Base-by-base conservation (phyloP, 2,329 filamentous ascomycete species). In the Xylariales sp. region DNA sequence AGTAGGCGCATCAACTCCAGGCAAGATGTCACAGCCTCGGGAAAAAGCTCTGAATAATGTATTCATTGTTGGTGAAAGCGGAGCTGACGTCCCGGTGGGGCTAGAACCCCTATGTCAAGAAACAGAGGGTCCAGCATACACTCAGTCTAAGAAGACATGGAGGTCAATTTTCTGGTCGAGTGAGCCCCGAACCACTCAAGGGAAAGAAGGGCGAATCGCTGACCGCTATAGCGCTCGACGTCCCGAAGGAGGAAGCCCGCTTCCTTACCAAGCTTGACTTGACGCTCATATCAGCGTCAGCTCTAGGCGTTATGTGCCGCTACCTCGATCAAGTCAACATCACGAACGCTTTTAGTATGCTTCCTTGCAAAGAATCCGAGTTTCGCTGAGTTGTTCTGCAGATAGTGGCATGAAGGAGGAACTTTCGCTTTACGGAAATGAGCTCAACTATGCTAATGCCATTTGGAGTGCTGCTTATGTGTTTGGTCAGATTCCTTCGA, bases 401-500 rank as follows among this genome's bases (percentile, higher is more conserved):
- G 24, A 27, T n/a, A 32, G 31, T 15, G 31, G 31, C 31, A 32
- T 32, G 31, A 32, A 32, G 15, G 31, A 55, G 40, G 53, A 55
- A 20, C 50, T 55, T 8, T 18, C 18, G 3, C 49, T 62, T 27
- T 45, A 57, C 19, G 58, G 54, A 15, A 62, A 63, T 38, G 51
- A 59, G 37, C 31, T 40, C 20, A 40, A 40, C 31, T 32, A 32
- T 18, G 10, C 16, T 8, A 32, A 32, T 32, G 16, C 31, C 31
- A 16, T 32, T 14, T 32, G 16, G 11, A 32, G 10, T 12, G 10
- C 10, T 9, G 8, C 16, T 32, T 12, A 32, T 32, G 31, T 32
- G 31, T 32, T 11, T 12, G 31, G 31, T 15, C 11, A 16, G 31
- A 32, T 32, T 32, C 31, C 24, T 27, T 27, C 24, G n/a, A 27